Percentiles rank a stretch among this genome's conserved stretches.
These are phyloP conservation scores for Raddia guianensis DNA, from an alignment of 176 grass and related monocot species.

Conservation along the genomic window DNA sequence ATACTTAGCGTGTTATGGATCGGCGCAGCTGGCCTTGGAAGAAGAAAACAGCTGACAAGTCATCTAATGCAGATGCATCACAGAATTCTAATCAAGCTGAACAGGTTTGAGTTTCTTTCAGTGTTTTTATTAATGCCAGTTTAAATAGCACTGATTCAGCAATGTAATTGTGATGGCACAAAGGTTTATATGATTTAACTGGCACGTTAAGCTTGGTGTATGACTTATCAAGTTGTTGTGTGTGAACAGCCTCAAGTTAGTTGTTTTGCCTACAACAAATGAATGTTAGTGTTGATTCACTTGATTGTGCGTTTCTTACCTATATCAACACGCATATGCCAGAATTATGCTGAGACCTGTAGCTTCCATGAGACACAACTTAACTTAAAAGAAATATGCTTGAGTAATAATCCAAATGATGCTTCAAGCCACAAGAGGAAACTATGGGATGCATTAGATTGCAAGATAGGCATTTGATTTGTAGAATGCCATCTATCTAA, in stretches of 20 bases:
- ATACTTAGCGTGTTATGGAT: slow-evolving; percentile 63
- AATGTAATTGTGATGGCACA: background rate
- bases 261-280: slow-evolving; percentile 11
- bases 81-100: slow-evolving; percentile 63
- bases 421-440: background rate
- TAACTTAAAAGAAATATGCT: background rate
- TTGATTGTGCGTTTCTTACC: slow-evolving; percentile 7
- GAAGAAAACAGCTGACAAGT: slow-evolving; percentile 98
- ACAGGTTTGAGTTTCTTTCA: slow-evolving; percentile 57
- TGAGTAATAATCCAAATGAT: background rate
- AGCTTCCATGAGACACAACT: background rate
- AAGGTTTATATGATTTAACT: slow-evolving; percentile 14
- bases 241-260: background rate
- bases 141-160: slow-evolving; percentile 4
- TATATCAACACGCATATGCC: background rate
- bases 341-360: background rate
- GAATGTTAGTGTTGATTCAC: background rate
- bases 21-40: slow-evolving; percentile 99
- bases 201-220: background rate
- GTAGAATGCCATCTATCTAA: background rate
- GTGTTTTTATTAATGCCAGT: slow-evolving; percentile 23
- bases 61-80: slow-evolving; percentile 45
- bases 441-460: background rate
- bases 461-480: background rate
- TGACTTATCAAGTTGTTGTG: slow-evolving; percentile 22